A percentile compares a stretch with the other conserved stretches of the same genome.
phyloP scores from a whole-genome alignment of 1,284 basidiomycete species.

The Trametes pubescens region DNA sequence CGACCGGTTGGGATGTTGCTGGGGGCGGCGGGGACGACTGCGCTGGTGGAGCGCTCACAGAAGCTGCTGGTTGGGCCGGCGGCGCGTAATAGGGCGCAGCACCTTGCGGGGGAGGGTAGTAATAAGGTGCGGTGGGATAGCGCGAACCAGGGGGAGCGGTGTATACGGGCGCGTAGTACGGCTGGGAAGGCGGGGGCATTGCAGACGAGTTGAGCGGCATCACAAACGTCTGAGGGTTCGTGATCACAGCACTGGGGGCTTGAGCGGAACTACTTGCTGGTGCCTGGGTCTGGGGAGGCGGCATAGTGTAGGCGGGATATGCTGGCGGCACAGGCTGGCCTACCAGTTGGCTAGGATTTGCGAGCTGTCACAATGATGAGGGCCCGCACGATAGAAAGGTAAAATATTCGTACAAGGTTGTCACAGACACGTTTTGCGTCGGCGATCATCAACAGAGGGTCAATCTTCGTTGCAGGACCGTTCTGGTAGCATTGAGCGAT shows the following conservation, averaged over 20 bases:
- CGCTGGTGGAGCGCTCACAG: conserved; percentile 33
- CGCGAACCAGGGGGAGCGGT: conserved; percentile 45
- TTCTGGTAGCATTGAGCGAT: conserved; percentile 82
- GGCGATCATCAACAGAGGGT: conserved; percentile 73
- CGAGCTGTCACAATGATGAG: conserved; percentile 55
- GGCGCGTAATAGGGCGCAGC: conserved; percentile 47
- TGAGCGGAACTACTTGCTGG: conserved; percentile 39
- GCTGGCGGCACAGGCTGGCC: conserved; percentile 66
- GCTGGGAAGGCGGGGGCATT: conserved; percentile 43
- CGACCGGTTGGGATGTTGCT: conserved; percentile 25
- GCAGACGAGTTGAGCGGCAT: conserved; percentile 60
- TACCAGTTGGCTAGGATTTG: conserved; percentile 72
- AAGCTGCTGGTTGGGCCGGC: conserved; percentile 33
- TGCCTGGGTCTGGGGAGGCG: conserved; percentile 38
- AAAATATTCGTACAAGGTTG: conserved; percentile 59
- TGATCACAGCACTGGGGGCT: conserved; percentile 55
- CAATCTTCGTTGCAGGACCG: conserved; percentile 71
- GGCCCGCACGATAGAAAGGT: conserved; percentile 13
- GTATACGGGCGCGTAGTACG: conserved; percentile 56
- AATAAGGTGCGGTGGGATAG: conserved; percentile 69
- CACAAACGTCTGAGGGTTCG: conserved; percentile 74
- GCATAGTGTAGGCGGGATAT: conserved; percentile 45
- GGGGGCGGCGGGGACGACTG: conserved; percentile 16
- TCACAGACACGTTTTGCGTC: conserved; percentile 83
- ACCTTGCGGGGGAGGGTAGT: conserved; percentile 51